Evolutionary conservation across 2,329 filamentous ascomycete species (phyloP).

Genomic region (Orbilia brochopaga): DNA sequence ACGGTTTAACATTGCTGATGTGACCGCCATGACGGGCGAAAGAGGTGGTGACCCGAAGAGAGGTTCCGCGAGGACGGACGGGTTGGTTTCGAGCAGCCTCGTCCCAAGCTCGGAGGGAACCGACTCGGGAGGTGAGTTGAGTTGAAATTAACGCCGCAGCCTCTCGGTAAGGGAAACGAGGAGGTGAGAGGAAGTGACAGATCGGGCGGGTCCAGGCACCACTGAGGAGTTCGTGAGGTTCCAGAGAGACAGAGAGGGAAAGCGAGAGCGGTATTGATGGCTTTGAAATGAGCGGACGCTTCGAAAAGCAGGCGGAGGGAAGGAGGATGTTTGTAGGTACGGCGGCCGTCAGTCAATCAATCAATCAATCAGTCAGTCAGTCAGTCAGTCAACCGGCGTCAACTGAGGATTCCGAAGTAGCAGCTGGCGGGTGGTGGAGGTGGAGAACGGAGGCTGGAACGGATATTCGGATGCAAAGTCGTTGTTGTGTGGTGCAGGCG

Average conservation of each 20-base stretch:
- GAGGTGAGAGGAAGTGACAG: not conserved
- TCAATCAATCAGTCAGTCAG: no score
- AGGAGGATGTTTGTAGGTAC: not conserved
- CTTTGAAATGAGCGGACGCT: constrained; percentile 34
- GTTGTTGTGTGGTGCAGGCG: no score
- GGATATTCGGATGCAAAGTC: no score
- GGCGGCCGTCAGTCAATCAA: not conserved
- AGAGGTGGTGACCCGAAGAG: not conserved
- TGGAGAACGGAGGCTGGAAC: no score
- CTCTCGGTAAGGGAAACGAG: not conserved
- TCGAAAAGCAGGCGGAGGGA: constrained; percentile 21
- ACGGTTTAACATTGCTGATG: constrained; percentile 35
- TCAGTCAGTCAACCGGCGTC: no score
- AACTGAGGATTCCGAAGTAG: no score
- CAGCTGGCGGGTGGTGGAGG: no score
- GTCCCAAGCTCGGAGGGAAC: not conserved
- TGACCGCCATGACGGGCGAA: constrained; percentile 5
- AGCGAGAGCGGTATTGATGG: not conserved
- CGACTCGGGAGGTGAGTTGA: not conserved
- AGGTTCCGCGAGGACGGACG: not conserved
- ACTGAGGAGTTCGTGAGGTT: no score
- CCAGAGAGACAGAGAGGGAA: no score
- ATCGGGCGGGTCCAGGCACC: not conserved
- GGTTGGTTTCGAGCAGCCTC: not conserved
- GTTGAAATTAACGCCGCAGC: not conserved